Base-by-base conservation (phyloP, 106 monocot genomes). In the Dendrobium officinale region DNA sequence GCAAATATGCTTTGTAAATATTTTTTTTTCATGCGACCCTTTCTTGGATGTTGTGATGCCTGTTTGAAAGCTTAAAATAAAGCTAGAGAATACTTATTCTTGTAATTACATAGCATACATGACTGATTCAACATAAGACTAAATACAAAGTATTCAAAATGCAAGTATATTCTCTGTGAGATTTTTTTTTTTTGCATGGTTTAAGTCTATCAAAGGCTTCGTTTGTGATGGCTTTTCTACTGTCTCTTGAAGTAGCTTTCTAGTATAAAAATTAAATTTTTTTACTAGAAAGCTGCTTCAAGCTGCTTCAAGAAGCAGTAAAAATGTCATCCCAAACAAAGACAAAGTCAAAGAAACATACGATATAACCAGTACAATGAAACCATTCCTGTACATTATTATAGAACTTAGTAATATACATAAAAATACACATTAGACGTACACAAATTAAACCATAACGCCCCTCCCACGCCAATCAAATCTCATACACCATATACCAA, bases 401-500 rank as follows among this genome's bases (percentile, higher is more conserved):
- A 51, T 61, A 61, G n/a, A 61, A n/a, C n/a, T 61, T 61, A 61
- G 61, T 61, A 22, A 61, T 61, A 61, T 61, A 61, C 61, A 61
- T 61, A 61, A 22, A 61, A 20, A 61, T 61, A 61, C 61, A 61
- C 61, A 61, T 61, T 1, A 61, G 22, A 61, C 22, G n/a, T 61
- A 4, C 20, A 20, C 61, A 61, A 22, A 61, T 61, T 51, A 51
- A 51, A 51, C 51, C 13, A 13, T 51, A 51, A 13, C 15, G 13
- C 13, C 51, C 51, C 51, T 13, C 13, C 51, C 51, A 10, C 51
- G 2, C 51, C 51, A 51, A 51, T 64, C n/a, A 64, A 64, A 81
- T 86, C 81, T 93, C 93, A 18, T 77, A 74, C 85, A 94, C 89
- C 42, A 91, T 85, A 78, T 88, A 89, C 94, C 94, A 94, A 79